Evolutionary conservation across 1,139 yeast genomes (phyloP).

Genomic region (Taphrina pruni): DNA sequence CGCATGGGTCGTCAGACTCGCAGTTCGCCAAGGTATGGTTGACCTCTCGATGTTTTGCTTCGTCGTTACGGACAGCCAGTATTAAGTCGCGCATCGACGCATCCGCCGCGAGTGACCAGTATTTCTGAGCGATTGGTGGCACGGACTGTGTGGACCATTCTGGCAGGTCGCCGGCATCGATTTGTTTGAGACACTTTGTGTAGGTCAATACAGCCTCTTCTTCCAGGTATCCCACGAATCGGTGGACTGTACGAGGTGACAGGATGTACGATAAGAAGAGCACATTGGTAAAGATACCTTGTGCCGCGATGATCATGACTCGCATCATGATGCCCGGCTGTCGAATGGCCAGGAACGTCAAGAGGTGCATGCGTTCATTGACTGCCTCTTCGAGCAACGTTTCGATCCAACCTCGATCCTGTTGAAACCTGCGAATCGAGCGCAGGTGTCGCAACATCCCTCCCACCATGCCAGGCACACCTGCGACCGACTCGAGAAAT

Average conservation of each 20-base stretch:
- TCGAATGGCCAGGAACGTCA: conserved; percentile 71
- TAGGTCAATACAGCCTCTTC: conserved; percentile 80
- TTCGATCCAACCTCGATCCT: conserved; percentile 81
- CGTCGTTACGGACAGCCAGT: conserved; percentile 66
- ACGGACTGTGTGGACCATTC: conserved; percentile 56
- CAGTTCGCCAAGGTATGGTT: conserved; percentile 75
- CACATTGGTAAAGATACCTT: conserved; percentile 71
- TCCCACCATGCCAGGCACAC: conserved; percentile 81
- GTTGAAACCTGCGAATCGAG: conserved; percentile 63
- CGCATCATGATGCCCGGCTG: conserved; percentile 68
- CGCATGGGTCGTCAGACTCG: conserved; percentile 19
- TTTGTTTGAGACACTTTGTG: conserved; percentile 64
- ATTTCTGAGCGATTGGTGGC: conserved; percentile 66
- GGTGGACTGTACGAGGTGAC: conserved; percentile 70
- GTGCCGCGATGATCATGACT: conserved; percentile 65
- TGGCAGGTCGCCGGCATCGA: conserved; percentile 60
- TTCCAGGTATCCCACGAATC: conserved; percentile 79
- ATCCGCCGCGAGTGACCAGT: conserved; percentile 64
- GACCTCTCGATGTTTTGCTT: conserved; percentile 77
- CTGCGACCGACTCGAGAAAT: conserved; percentile 75
- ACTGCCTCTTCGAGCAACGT: conserved; percentile 77
- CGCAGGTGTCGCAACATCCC: conserved; percentile 71
- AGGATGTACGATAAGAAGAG: conserved; percentile 68
- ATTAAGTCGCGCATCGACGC: conserved; percentile 67
- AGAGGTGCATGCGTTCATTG: conserved; percentile 77